Conservation (phyloP, 768 basidiomycete species). For the Amanita exitialis region DNA sequence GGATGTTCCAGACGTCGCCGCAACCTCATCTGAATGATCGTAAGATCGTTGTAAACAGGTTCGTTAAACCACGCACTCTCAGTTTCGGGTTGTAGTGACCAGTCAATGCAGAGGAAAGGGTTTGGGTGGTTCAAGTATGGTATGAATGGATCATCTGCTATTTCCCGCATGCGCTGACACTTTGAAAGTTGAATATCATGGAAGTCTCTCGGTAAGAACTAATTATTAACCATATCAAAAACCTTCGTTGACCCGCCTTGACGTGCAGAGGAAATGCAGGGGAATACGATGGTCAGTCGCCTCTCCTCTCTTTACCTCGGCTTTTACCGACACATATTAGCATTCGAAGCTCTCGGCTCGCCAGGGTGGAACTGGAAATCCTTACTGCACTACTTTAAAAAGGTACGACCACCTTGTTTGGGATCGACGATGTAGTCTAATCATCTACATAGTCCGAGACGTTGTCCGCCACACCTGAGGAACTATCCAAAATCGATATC, state of each 20-base stretch:
- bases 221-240: not conserved
- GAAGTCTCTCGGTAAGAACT: slow-evolving; percentile 1
- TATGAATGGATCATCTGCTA: not conserved
- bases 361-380: slow-evolving; percentile 12
- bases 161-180: not conserved
- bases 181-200: slow-evolving; percentile 5
- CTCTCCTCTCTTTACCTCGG: not conserved
- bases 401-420: slow-evolving; percentile 1
- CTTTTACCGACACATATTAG: not conserved
- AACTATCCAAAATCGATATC: not conserved
- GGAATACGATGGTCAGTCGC: not conserved
- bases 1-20: slow-evolving; percentile 1
- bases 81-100: not conserved
- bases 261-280: not conserved
- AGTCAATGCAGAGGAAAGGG: slow-evolving; percentile 4
- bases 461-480: not conserved
- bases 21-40: slow-evolving; percentile 3
- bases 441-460: slow-evolving; percentile 1
- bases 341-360: slow-evolving; percentile 9
- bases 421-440: not conserved
- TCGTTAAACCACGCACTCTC: not conserved
- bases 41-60: not conserved
- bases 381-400: slow-evolving; percentile 9
- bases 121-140: slow-evolving; percentile 8
- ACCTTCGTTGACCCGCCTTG: not conserved